Conservation (phyloP, 306 rosid species). For the Castanospermum australe region DNA sequence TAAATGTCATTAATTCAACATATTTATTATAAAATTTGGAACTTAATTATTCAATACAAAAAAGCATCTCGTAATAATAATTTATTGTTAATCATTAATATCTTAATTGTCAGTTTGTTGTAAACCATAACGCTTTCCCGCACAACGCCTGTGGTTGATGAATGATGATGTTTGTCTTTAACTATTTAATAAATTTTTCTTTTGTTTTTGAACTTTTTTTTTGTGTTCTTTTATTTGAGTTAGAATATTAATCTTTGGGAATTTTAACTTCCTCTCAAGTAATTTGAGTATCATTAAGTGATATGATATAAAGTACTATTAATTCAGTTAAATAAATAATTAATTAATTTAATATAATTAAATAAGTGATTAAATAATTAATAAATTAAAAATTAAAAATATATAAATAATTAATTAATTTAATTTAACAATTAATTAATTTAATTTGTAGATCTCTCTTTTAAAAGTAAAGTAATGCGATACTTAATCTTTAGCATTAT, state of each 20-base stretch:
- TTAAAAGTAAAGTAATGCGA: neutral
- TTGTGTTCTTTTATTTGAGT: no score
- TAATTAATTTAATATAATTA: no score
- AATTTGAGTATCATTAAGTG: no score
- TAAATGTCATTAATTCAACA: neutral
- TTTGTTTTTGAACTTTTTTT: neutral
- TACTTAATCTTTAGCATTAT: neutral
- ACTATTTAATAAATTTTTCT: neutral
- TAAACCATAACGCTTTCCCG: neutral
- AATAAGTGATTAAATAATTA: no score
- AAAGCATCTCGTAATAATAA: neutral
- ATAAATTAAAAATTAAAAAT: no score
- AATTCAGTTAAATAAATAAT: no score
- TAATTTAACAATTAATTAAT: no score
- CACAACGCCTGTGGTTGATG: neutral
- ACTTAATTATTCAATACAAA: neutral
- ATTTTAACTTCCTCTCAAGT: no score
- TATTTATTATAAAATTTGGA: neutral
- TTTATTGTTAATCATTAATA: neutral
- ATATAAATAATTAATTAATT: no score
- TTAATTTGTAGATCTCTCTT: no score
- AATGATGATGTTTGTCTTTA: neutral
- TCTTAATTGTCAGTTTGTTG: neutral
- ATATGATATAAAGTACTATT: no score
- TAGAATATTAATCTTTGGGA: no score